Evolutionary conservation across 495 filamentous ascomycete genomes (phyloP).

Genomic region (Aspergillus ellipticus): DNA sequence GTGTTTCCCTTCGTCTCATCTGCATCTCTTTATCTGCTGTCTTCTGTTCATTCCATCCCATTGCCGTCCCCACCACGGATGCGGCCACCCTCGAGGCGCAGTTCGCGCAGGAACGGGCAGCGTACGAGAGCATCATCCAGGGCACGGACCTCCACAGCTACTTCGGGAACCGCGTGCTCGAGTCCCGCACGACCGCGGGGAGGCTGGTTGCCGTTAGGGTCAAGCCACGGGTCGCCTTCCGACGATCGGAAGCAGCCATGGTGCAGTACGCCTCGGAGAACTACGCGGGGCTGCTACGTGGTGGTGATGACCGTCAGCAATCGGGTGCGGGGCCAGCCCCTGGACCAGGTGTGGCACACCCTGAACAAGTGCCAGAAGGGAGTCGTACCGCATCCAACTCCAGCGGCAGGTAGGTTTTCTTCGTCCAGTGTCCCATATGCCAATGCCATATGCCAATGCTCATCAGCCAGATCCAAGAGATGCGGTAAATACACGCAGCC

Average conservation of each 20-base stretch:
- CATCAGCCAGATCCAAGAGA: background rate
- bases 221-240: conserved; percentile 3
- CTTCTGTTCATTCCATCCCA: too few species aligned
- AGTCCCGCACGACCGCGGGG: conserved; percentile 2
- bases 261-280: conserved; percentile 9
- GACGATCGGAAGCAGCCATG: conserved; percentile 7
- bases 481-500: conserved; percentile 3
- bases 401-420: conserved; percentile 9
- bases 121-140: conserved; percentile 1
- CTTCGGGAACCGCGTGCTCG: conserved; percentile 10
- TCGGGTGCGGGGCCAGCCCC: conserved; percentile 5
- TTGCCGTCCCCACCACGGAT: too few species aligned
- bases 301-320: conserved; percentile 8
- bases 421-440: too few species aligned
- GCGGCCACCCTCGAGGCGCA: background rate
- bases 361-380: conserved; percentile 4
- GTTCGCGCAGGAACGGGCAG: background rate
- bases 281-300: conserved; percentile 5
- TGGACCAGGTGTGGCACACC: conserved; percentile 10
- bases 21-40: too few species aligned
- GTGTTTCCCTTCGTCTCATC: too few species aligned
- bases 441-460: background rate
- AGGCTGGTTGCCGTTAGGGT: conserved; percentile 9
- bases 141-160: conserved; percentile 9
- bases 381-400: conserved; percentile 5